Conservation (phyloP, 192 early-diverging fungal species). For the Coemansia furcata region DNA sequence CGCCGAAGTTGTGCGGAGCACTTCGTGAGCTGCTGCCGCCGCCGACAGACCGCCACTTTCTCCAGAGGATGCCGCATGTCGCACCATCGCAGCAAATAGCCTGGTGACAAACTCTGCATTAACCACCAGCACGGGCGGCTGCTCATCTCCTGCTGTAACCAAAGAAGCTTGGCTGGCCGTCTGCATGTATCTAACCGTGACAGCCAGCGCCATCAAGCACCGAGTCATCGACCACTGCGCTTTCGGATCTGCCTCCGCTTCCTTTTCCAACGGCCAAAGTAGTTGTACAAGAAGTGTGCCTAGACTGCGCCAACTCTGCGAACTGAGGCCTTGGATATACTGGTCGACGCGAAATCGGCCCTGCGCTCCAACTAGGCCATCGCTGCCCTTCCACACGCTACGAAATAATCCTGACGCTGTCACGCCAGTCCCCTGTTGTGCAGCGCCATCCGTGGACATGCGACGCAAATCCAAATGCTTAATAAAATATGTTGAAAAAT, state of each 20-base stretch:
- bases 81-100: conserved; percentile 12
- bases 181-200: conserved; percentile 27
- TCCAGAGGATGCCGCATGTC: background rate
- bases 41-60: background rate
- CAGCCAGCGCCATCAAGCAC: conserved; percentile 12
- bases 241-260: background rate
- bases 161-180: background rate
- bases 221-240: conserved; percentile 3
- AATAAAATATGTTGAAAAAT: background rate
- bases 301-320: conserved; percentile 33
- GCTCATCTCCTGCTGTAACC: background rate
- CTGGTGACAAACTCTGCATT: conserved; percentile 19
- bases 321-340: conserved; percentile 3
- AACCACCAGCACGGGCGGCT: background rate
- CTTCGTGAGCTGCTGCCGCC: background rate
- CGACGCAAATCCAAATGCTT: background rate
- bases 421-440: background rate
- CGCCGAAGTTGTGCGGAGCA: background rate
- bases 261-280: background rate
- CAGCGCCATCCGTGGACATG: background rate
- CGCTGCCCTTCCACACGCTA: conserved; percentile 27
- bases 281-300: conserved; percentile 29
- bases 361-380: conserved; percentile 1
- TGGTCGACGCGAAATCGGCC: conserved; percentile 15
- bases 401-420: conserved; percentile 10